A percentile compares a stretch with the other conserved stretches of the same genome.
Evolutionary conservation across 306 rosid genomes (phyloP).

Genomic region (Castanea sativa): DNA sequence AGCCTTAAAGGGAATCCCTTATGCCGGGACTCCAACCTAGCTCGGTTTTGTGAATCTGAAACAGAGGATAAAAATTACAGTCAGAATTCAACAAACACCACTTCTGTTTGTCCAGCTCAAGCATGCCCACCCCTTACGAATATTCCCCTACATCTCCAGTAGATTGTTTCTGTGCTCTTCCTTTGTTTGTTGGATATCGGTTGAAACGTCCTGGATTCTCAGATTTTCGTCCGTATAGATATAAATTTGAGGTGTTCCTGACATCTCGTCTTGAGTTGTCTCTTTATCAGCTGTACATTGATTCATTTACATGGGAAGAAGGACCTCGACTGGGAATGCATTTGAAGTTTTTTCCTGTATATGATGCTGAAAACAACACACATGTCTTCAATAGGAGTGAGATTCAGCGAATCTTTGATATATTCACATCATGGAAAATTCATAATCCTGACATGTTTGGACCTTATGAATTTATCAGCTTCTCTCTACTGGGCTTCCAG

Average conservation of each 20-base stretch:
- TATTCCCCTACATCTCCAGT: constrained; percentile 29
- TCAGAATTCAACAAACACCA: constrained; percentile 20
- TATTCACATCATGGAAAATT: constrained; percentile 70
- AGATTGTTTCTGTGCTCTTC: constrained; percentile 66
- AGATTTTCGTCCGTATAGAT: constrained; percentile 50
- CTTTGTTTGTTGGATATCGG: constrained; percentile 64
- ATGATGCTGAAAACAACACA: constrained; percentile 17
- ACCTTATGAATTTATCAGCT: constrained; percentile 65
- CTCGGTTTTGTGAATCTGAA: constrained; percentile 50
- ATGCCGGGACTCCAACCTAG: constrained; percentile 45
- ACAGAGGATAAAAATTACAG: constrained; percentile 15
- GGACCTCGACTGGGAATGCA: constrained; percentile 76
- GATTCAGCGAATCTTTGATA: constrained; percentile 44
- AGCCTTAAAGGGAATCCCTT: constrained; percentile 93
- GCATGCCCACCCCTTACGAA: constrained; percentile 71
- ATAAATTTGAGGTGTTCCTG: constrained; percentile 41
- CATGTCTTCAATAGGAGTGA: constrained; percentile 46
- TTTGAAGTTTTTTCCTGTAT: constrained; percentile 70
- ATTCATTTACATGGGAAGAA: constrained; percentile 42
- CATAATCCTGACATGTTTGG: constrained; percentile 54
- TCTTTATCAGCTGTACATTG: constrained; percentile 53
- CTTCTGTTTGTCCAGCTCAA: constrained; percentile 34
- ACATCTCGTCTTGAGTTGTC: constrained; percentile 38
- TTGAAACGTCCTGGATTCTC: constrained; percentile 90
- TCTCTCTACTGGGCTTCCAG: constrained; percentile 48